phyloP scores from a whole-genome alignment of 306 rosid genomes.

The Trichosanthes truncata region DNA sequence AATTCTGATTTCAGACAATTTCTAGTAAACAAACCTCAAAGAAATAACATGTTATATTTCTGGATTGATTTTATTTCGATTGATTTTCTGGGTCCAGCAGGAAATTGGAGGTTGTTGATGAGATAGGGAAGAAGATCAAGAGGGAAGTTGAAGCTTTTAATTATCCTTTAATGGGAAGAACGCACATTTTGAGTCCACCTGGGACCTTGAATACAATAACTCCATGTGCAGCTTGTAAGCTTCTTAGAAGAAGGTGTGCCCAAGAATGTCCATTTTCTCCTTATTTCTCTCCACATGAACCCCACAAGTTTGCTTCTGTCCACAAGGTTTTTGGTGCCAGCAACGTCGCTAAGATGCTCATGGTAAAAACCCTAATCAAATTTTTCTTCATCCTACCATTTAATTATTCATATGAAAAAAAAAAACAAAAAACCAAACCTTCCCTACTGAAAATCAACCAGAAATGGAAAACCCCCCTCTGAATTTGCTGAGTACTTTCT shows the following conservation, averaged over 20 bases:
- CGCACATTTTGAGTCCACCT: constrained; percentile 66
- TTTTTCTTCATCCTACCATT: background rate
- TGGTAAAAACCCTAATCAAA: constrained; percentile 35
- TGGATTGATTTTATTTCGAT: too few relatives aligned
- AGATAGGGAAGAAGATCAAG: constrained; percentile 77
- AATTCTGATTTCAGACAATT: too few relatives aligned
- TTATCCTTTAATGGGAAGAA: constrained; percentile 20
- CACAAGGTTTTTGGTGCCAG: constrained; percentile 98
- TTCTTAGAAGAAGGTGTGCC: constrained; percentile 82
- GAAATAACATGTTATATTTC: too few relatives aligned
- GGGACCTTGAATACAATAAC: constrained; percentile 91
- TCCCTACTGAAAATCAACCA: background rate
- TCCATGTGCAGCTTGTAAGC: constrained; percentile 97
- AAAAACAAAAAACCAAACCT: background rate
- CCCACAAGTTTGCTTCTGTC: constrained; percentile 92
- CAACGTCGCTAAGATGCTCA: constrained; percentile 93
- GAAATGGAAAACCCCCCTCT: background rate
- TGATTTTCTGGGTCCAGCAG: background rate
- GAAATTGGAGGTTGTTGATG: constrained; percentile 49
- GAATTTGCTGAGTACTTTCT: background rate
- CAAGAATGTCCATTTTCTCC: constrained; percentile 98
- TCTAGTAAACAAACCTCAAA: too few relatives aligned
- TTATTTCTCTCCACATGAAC: constrained; percentile 93
- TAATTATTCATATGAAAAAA: background rate
- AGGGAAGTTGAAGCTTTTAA: constrained; percentile 49